Base-by-base conservation (phyloP, 371 early-diverging fungal genomes). In the Haplosporangium sp. region DNA sequence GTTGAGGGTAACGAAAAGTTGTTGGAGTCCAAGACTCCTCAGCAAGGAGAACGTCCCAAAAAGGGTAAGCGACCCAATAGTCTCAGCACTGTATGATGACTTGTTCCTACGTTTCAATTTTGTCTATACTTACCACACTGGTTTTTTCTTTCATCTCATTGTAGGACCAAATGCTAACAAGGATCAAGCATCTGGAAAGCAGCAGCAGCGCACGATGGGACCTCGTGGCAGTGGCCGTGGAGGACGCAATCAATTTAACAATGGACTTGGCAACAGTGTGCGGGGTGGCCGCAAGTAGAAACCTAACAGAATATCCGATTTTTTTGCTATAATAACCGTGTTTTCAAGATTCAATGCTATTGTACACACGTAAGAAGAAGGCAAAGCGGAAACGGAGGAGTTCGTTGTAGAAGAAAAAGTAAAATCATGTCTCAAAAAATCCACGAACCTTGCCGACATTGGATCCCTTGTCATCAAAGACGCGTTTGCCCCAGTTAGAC, bases 1-100 rank as follows among this genome's bases (percentile, higher is more conserved):
- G 95, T 95, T 46, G 99, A 98, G 62, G 86, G 86, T 69, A 96
- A 98, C 84, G 98, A 98, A 84, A 93, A 93, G 83, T 75, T 94
- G 64, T 86, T 95, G 59, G 96, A 92, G 74, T 79, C 81, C 66
- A 90, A 90, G 85, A 74, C 79, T 41, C 71, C 75, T 65, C 74
- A 82, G 59, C 80, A 81, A 61, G 81, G 80, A 23, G 79, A 81
- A 16, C 81, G 80, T 36, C 68, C 73, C 38, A 80, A 81, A 74
- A 83, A 82, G 74, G 83, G 83, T 67, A 67, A 79, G 68, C 46
- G n/a, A 36, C 29, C 29, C 29, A 29, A 4, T 29, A 4, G 29
- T 29, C 4, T 29, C 4, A 2, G 29, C 29, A 29, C 4, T 29
- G 29, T 29, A 4, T 29, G 29, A 29, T 29, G 1, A 29, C 29